Evolutionary conservation across 2,329 filamentous ascomycete species (phyloP).

Genomic region (Dothistroma septosporum): DNA sequence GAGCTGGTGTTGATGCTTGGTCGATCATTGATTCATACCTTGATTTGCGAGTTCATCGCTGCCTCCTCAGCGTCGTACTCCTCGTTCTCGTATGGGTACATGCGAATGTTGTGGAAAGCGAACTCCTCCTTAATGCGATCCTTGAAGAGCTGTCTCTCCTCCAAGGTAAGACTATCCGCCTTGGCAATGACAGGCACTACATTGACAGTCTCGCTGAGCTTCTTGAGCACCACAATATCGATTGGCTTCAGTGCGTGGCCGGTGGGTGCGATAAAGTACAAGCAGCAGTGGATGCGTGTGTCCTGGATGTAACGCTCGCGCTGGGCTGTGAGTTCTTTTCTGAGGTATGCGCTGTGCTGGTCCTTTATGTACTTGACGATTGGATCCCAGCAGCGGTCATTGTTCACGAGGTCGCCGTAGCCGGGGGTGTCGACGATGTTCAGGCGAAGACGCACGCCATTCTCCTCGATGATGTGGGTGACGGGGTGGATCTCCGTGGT

Average conservation of each 20-base stretch:
- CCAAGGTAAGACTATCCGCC: slow-evolving; percentile 89
- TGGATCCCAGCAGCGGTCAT: slow-evolving; percentile 99
- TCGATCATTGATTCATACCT: slow-evolving; percentile 54
- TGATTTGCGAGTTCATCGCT: slow-evolving; percentile 89
- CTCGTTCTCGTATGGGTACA: slow-evolving; percentile 99
- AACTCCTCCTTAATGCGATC: slow-evolving; percentile 99
- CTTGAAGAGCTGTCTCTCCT: slow-evolving; percentile 96
- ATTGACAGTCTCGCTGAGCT: slow-evolving; percentile 98
- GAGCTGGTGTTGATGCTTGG: background rate
- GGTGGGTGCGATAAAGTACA: slow-evolving; percentile 99
- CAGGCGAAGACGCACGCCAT: slow-evolving; percentile 90
- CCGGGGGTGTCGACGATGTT: slow-evolving; percentile 99
- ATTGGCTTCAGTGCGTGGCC: slow-evolving; percentile 98
- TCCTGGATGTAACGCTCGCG: slow-evolving; percentile 99
- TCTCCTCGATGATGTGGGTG: slow-evolving; percentile 99
- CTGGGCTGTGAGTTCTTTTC: slow-evolving; percentile 98
- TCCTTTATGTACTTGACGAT: slow-evolving; percentile 99
- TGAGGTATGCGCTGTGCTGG: slow-evolving; percentile 97
- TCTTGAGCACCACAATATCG: slow-evolving; percentile 99
- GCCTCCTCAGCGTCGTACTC: slow-evolving; percentile 97
- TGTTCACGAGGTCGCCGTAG: slow-evolving; percentile 98
- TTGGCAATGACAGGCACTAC: slow-evolving; percentile 99
- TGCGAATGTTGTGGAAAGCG: slow-evolving; percentile 98
- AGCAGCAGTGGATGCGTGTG: slow-evolving; percentile 97
- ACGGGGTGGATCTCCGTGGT: slow-evolving; percentile 98